phyloP scores from a whole-genome alignment of 306 rosid genomes.

The Mucuna pruriens region DNA sequence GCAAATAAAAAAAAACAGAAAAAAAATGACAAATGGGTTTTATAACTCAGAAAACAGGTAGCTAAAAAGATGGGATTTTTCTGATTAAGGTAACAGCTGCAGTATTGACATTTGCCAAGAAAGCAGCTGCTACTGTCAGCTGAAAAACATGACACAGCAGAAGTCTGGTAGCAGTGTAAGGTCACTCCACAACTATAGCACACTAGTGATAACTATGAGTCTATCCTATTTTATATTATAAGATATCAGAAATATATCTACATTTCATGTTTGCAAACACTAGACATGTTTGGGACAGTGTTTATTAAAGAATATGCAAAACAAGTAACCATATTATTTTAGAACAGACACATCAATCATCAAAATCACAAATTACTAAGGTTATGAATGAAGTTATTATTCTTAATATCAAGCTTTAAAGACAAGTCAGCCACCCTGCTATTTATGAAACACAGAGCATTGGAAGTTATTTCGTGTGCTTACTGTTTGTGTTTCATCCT shows the following conservation, averaged over 20 bases:
- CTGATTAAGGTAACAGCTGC: background rate
- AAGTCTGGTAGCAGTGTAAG: background rate
- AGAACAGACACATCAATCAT: background rate
- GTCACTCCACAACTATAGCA: too few species aligned
- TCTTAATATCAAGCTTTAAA: background rate
- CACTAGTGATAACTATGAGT: background rate
- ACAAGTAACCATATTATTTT: background rate
- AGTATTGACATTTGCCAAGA: background rate
- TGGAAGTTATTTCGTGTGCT: slow-evolving; percentile 24
- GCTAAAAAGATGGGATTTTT: background rate
- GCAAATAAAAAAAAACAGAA: background rate
- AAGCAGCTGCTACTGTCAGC: background rate
- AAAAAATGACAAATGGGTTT: background rate
- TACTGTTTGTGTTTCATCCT: slow-evolving; percentile 89
- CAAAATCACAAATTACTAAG: background rate
- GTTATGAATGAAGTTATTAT: background rate
- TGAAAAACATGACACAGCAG: background rate
- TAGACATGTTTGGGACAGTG: background rate
- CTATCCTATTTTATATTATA: background rate
- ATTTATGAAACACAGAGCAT: slow-evolving; percentile 18
- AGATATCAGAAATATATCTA: background rate
- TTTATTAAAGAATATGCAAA: background rate
- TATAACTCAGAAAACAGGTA: background rate
- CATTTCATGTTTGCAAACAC: background rate
- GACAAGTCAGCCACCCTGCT: background rate